Percentiles rank a stretch among this genome's conserved stretches.
Conservation (phyloP, 208 protist genomes). For the Crithidia expoeki region DNA sequence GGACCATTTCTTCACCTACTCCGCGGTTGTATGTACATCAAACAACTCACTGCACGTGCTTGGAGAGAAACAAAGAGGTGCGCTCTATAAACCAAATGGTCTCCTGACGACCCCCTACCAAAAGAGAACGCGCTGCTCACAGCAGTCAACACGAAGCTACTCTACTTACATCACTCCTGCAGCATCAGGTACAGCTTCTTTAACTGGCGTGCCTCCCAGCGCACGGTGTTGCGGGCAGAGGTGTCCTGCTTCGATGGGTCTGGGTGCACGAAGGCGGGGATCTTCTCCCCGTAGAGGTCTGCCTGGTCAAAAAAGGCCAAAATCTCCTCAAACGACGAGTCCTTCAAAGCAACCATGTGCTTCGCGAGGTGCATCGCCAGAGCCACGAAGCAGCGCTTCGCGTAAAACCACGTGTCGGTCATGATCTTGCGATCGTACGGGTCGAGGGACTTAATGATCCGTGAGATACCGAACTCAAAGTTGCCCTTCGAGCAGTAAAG, state of each 20-base stretch:
- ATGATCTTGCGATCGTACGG: constrained; percentile 96
- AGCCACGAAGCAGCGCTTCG: constrained; percentile 96
- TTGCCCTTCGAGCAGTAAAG: constrained; percentile 98
- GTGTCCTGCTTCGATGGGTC: constrained; percentile 89
- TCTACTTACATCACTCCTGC: constrained; percentile 40
- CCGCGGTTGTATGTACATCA: too few species aligned
- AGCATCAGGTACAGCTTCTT: constrained; percentile 92
- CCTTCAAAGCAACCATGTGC: constrained; percentile 97
- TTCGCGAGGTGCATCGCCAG: constrained; percentile 97
- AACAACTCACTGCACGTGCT: too few species aligned
- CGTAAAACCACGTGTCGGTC: constrained; percentile 98
- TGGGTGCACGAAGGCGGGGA: constrained; percentile 88
- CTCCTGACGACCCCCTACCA: too few species aligned
- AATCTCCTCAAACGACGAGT: constrained; percentile 93
- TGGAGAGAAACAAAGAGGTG: too few species aligned
- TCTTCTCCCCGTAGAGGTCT: constrained; percentile 91
- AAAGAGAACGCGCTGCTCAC: too few species aligned
- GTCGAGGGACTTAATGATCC: constrained; percentile 97
- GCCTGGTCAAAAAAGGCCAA: constrained; percentile 94
- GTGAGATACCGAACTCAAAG: constrained; percentile 97
- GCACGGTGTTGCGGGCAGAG: constrained; percentile 87
- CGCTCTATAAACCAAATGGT: too few species aligned
- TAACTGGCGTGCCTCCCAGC: constrained; percentile 93
- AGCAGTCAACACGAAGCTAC: neutral
- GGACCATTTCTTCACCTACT: too few species aligned